These are phyloP conservation scores for Hypholoma sublateritium DNA, from an alignment of 768 basidiomycete genomes.

Conservation along the genomic window DNA sequence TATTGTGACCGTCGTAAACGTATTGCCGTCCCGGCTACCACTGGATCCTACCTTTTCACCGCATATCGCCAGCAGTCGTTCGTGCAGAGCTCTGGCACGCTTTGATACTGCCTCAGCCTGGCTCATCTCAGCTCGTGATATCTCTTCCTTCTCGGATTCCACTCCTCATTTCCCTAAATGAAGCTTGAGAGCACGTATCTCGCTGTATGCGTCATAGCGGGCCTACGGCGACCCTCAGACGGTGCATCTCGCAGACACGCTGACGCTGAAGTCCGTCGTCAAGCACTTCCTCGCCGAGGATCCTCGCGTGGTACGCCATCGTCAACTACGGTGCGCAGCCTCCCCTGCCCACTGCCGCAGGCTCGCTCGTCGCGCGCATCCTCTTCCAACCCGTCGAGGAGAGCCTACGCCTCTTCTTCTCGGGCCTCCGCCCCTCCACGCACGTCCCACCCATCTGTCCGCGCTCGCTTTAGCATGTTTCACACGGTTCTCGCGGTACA, in stretches of 20 bases:
- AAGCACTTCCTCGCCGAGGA: slow-evolving; percentile 96
- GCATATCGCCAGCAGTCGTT: too few species aligned
- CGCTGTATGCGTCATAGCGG: not conserved
- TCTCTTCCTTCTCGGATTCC: too few species aligned
- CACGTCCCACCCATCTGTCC: slow-evolving; percentile 9
- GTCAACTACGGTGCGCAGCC: slow-evolving; percentile 82
- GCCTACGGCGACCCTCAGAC: slow-evolving; percentile 16
- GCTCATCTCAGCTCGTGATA: too few species aligned
- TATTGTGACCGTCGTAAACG: too few species aligned
- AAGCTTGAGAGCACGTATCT: too few species aligned
- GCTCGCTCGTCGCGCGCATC: slow-evolving; percentile 89
- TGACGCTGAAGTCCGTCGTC: slow-evolving; percentile 86
- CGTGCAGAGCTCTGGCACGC: too few species aligned
- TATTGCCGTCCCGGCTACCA: too few species aligned
- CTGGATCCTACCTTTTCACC: too few species aligned
- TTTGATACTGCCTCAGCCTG: too few species aligned
- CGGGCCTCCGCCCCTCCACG: slow-evolving; percentile 46
- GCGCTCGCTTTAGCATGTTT: slow-evolving; percentile 46
- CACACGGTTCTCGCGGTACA: slow-evolving; percentile 66
- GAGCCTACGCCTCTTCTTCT: slow-evolving; percentile 86
- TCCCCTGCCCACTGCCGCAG: slow-evolving; percentile 35
- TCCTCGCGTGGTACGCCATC: slow-evolving; percentile 87
- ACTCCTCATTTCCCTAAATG: too few species aligned
- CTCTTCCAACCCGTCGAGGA: slow-evolving; percentile 97
- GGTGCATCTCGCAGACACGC: slow-evolving; percentile 68